These are phyloP conservation scores for Candida glaebosa DNA, from an alignment of 805 yeast genomes.

Conservation along the genomic window DNA sequence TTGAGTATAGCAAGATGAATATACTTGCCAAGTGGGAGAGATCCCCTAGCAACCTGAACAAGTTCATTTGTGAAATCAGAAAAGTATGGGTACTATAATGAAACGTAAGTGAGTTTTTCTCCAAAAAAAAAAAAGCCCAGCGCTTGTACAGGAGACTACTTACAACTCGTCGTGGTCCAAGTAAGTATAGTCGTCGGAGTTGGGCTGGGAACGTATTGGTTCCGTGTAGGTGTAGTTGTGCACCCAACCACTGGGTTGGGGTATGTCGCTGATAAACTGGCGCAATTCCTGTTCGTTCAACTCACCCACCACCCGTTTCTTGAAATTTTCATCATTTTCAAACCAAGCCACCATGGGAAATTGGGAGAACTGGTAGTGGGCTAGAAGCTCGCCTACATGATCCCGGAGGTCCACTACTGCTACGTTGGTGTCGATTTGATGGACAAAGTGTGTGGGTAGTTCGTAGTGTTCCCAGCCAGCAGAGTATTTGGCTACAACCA, in stretches of 20 bases:
- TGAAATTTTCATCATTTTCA: conserved; percentile 22
- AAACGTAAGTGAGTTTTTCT: too few species aligned
- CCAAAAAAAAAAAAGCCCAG: too few species aligned
- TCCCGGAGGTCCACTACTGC: conserved; percentile 24
- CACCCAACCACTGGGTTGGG: background rate
- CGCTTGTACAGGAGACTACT: too few species aligned
- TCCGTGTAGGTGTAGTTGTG: background rate
- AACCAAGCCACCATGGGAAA: conserved; percentile 30
- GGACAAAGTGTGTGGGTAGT: conserved; percentile 34
- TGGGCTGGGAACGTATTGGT: conserved; percentile 12
- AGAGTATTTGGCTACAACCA: conserved; percentile 20
- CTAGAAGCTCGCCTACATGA: conserved; percentile 16
- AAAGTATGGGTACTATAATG: too few species aligned
- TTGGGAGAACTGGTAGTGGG: conserved; percentile 25
- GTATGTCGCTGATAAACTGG: conserved; percentile 5
- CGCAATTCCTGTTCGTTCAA: conserved; percentile 15
- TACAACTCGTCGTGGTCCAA: conserved; percentile 4
- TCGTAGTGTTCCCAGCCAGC: conserved; percentile 30
- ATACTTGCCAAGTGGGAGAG: conserved; percentile 79
- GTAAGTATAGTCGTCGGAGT: background rate
- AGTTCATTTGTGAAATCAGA: conserved; percentile 34
- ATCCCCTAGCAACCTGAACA: conserved; percentile 58
- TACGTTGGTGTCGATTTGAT: conserved; percentile 21
- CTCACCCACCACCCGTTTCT: conserved; percentile 14
- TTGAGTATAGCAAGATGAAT: conserved; percentile 68